Conservation (phyloP, 257 asterid species). For the Capsicum baccatum region DNA sequence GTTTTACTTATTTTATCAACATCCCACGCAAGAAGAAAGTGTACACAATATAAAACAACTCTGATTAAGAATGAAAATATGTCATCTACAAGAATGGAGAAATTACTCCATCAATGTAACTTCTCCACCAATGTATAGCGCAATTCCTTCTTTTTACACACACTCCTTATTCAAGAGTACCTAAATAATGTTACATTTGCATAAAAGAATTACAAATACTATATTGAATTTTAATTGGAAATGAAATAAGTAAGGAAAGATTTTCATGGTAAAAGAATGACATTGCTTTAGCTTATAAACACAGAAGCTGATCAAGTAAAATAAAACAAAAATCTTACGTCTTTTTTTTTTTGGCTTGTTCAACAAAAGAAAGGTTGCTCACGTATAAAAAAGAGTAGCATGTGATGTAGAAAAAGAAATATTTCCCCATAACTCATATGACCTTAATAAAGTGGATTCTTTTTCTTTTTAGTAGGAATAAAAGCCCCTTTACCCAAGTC, state of each 20-base stretch:
- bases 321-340: not conserved
- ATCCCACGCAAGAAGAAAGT: too few relatives aligned
- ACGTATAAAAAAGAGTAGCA: not conserved
- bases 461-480: slow-evolving; percentile 3
- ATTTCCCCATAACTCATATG: not conserved
- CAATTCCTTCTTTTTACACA: not conserved
- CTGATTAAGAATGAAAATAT: too few relatives aligned
- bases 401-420: slow-evolving; percentile 18
- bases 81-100: too few relatives aligned
- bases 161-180: not conserved
- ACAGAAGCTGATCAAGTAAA: too few relatives aligned
- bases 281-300: not conserved
- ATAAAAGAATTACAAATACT: too few relatives aligned
- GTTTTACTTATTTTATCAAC: too few relatives aligned
- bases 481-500: not conserved
- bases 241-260: not conserved
- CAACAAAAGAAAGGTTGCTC: not conserved
- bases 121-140: too few relatives aligned
- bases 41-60: too few relatives aligned
- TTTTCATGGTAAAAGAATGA: not conserved
- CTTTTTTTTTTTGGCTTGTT: not conserved
- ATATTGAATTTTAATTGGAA: too few relatives aligned
- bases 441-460: not conserved
- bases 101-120: too few relatives aligned
- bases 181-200: too few relatives aligned